Evolutionary conservation across 768 basidiomycete species (phyloP).

Genomic region (Lentinula edodes): DNA sequence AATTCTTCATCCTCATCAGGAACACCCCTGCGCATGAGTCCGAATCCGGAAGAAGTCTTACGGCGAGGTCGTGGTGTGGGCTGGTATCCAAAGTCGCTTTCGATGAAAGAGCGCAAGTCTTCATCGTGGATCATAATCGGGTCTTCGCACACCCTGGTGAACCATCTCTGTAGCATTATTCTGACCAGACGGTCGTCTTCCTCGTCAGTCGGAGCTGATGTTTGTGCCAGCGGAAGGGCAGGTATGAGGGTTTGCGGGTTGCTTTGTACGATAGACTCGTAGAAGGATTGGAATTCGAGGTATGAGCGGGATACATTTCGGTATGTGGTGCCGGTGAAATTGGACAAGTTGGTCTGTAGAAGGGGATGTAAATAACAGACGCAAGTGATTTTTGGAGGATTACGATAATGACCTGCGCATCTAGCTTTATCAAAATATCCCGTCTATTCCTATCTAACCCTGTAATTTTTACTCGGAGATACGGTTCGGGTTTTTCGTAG

Average conservation of each 20-base stretch:
- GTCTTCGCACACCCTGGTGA: slow-evolving; percentile 89
- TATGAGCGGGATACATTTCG: slow-evolving; percentile 95
- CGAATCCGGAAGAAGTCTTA: slow-evolving; percentile 71
- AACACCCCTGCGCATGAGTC: slow-evolving; percentile 70
- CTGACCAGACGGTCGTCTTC: slow-evolving; percentile 96
- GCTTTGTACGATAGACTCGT: slow-evolving; percentile 81
- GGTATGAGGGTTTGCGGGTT: slow-evolving; percentile 97
- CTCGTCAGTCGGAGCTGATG: slow-evolving; percentile 95
- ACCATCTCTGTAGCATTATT: slow-evolving; percentile 93
- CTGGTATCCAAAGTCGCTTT: slow-evolving; percentile 96
- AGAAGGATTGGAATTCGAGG: slow-evolving; percentile 90
- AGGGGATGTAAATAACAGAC: background rate
- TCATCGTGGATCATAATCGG: slow-evolving; percentile 85
- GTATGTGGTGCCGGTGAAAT: slow-evolving; percentile 84
- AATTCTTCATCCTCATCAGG: slow-evolving; percentile 95
- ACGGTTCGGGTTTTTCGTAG: slow-evolving; percentile 76
- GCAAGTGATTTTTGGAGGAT: too few species aligned
- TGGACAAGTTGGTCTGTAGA: slow-evolving; percentile 84
- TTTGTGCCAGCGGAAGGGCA: slow-evolving; percentile 92
- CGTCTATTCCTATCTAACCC: slow-evolving; percentile 92
- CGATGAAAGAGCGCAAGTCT: slow-evolving; percentile 90
- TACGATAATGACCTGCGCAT: too few species aligned
- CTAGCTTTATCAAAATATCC: slow-evolving; percentile 90
- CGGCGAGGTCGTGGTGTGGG: slow-evolving; percentile 72
- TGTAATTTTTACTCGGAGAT: slow-evolving; percentile 84